These are phyloP conservation scores for Fistulina hepatica DNA, from an alignment of 1,284 basidiomycete genomes.

Conservation along the genomic window DNA sequence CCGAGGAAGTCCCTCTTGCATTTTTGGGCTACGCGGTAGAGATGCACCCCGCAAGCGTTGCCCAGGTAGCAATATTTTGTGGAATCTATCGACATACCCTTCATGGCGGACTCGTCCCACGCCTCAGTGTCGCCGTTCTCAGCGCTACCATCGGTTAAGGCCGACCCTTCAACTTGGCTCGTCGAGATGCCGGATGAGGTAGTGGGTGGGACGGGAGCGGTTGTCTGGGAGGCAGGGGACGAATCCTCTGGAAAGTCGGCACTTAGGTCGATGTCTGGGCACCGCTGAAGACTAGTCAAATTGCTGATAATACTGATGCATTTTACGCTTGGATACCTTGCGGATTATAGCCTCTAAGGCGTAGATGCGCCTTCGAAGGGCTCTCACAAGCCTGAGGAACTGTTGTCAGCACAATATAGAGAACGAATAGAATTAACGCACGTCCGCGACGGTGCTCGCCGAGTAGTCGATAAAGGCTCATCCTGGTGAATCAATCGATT, in stretches of 20 bases:
- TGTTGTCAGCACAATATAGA: no score
- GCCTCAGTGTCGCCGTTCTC: conserved; percentile 2
- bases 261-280: neutral
- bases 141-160: neutral
- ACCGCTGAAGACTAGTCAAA: no score
- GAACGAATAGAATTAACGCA: no score
- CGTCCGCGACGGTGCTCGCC: no score
- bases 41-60: neutral
- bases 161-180: neutral
- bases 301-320: no score
- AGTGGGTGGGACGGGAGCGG: neutral
- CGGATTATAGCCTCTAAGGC: no score
- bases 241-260: neutral
- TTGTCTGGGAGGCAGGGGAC: neutral
- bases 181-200: neutral
- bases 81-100: neutral
- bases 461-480: no score
- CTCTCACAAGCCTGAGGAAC: no score
- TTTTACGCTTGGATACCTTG: no score
- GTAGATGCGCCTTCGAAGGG: no score
- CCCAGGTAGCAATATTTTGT: neutral
- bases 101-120: conserved; percentile 1
- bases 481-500: no score
- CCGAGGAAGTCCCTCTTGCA: neutral
- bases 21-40: neutral